Conservation (phyloP, 2,329 filamentous ascomycete genomes). For the Ophiocordyceps camponoti-floridani region DNA sequence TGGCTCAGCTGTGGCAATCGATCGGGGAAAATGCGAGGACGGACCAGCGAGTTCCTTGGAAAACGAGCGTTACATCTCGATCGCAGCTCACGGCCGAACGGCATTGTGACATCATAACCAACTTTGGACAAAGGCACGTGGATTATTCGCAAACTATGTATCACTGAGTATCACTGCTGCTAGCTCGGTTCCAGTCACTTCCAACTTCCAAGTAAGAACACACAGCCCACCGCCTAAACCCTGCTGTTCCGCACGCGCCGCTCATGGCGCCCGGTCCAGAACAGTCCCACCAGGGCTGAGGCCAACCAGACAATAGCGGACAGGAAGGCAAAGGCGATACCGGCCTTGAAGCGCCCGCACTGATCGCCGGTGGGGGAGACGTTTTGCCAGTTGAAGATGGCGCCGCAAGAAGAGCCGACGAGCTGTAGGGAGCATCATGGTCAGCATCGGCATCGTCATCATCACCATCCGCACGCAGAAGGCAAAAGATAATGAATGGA, state of each 20-base stretch:
- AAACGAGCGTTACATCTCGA: not conserved
- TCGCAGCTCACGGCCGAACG: not conserved
- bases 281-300: constrained; percentile 38
- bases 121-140: too few species aligned
- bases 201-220: not conserved
- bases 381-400: constrained; percentile 40
- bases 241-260: constrained; percentile 5
- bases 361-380: constrained; percentile 28
- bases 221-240: not conserved
- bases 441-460: not conserved
- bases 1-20: not conserved
- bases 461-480: too few species aligned
- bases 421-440: constrained; percentile 11
- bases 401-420: constrained; percentile 30
- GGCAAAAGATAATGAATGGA: not conserved
- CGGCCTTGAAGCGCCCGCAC: constrained; percentile 53
- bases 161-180: too few species aligned
- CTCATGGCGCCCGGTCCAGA: constrained; percentile 29
- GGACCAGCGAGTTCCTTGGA: not conserved
- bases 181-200: too few species aligned
- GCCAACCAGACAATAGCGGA: constrained; percentile 54
- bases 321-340: constrained; percentile 54
- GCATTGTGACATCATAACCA: not conserved
- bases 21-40: not conserved
- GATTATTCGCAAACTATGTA: too few species aligned